Conservation (phyloP, 2,329 filamentous ascomycete species). For the Purpureocillium takamizusanense region DNA sequence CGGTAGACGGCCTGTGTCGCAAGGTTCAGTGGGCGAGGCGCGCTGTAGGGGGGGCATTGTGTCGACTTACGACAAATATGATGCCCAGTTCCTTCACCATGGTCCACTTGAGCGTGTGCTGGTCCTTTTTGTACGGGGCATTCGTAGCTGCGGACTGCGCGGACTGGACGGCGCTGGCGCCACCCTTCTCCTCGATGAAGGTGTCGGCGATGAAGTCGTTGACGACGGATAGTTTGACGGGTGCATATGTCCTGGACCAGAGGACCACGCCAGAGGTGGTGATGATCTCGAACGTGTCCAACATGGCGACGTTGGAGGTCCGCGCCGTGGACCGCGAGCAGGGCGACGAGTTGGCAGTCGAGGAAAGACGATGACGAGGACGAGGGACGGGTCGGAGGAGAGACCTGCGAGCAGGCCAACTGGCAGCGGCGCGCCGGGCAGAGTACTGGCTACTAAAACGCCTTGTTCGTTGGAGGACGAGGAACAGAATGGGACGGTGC, state of each 20-base stretch:
- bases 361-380: too few species aligned
- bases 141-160: slow-evolving; percentile 52
- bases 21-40: too few species aligned
- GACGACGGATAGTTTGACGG: slow-evolving; percentile 73
- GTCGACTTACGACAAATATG: slow-evolving; percentile 71
- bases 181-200: slow-evolving; percentile 89
- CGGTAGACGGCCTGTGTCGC: slow-evolving; percentile 78
- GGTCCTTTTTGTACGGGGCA: slow-evolving; percentile 77
- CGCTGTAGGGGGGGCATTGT: background rate
- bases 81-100: slow-evolving; percentile 85
- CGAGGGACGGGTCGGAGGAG: too few species aligned
- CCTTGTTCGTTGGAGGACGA: too few species aligned
- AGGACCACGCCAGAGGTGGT: slow-evolving; percentile 94
- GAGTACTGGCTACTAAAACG: too few species aligned
- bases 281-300: slow-evolving; percentile 94
- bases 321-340: background rate
- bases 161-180: slow-evolving; percentile 51
- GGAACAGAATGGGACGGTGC: too few species aligned
- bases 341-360: too few species aligned
- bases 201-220: slow-evolving; percentile 94
- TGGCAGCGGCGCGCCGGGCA: too few species aligned
- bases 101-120: slow-evolving; percentile 92
- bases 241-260: slow-evolving; percentile 82
- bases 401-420: too few species aligned
- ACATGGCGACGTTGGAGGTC: slow-evolving; percentile 44